Conservation (phyloP, 768 basidiomycete species). For the Amanita subjunquillea region DNA sequence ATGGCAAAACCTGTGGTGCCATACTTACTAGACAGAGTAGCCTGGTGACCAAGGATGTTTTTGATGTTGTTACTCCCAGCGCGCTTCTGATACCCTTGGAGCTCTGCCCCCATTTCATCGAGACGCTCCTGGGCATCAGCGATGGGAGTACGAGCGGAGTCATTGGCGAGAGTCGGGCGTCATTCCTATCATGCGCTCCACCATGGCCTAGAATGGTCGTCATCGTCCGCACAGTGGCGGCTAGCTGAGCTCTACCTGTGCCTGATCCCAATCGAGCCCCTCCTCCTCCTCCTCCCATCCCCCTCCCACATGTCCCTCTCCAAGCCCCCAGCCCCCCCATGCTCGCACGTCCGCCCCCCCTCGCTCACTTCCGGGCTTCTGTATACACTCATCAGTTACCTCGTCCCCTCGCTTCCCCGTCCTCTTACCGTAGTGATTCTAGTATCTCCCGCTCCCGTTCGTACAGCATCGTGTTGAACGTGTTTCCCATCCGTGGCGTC, state of each 20-base stretch:
- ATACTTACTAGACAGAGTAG: constrained; percentile 16
- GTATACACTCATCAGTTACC: constrained; percentile 5
- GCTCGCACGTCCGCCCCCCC: constrained; percentile 29
- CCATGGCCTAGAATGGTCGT: constrained; percentile 28
- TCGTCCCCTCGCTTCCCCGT: neutral
- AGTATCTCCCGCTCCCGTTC: constrained; percentile 47
- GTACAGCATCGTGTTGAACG: constrained; percentile 24
- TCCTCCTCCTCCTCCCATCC: constrained; percentile 56
- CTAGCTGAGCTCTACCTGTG: constrained; percentile 34
- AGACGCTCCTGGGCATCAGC: constrained; percentile 22
- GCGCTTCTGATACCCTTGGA: neutral
- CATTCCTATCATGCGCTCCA: constrained; percentile 53
- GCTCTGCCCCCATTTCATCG: constrained; percentile 18
- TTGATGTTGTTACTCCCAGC: neutral
- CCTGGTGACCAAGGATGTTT: constrained; percentile 13
- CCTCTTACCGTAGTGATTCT: constrained; percentile 37
- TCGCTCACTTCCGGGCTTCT: constrained; percentile 46
- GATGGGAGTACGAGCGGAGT: neutral
- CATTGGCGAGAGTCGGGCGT: constrained; percentile 10
- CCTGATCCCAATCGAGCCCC: constrained; percentile 57
- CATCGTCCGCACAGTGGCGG: neutral
- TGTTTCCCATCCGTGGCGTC: constrained; percentile 33
- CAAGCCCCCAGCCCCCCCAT: constrained; percentile 66
- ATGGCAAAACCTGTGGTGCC: neutral
- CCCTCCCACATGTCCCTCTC: constrained; percentile 43